phyloP scores from a whole-genome alignment of 2,329 filamentous ascomycete species.

The Alternaria triticimaculans region DNA sequence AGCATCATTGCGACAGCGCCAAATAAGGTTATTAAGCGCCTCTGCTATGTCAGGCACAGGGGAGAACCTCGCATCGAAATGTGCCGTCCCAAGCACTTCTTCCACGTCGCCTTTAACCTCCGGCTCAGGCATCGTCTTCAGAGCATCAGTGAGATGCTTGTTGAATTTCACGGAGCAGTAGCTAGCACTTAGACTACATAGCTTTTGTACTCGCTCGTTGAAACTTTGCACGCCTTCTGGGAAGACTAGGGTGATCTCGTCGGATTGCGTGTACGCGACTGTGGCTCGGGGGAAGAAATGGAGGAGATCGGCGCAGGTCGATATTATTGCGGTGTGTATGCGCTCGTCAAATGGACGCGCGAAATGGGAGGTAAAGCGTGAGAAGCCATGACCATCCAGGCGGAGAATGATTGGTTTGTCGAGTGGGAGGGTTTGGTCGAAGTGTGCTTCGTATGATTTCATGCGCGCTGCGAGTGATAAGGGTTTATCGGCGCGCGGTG shows the following conservation, averaged over 20 bases:
- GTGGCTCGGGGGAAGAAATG: conserved; percentile 37
- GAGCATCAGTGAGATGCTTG: conserved; percentile 20
- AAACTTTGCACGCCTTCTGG: conserved; percentile 35
- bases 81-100: conserved; percentile 24
- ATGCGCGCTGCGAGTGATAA: conserved; percentile 37
- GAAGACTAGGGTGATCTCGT: conserved; percentile 44
- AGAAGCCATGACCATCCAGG: conserved; percentile 42
- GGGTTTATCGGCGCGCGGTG: not conserved
- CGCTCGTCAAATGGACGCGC: conserved; percentile 39
- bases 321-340: conserved; percentile 40
- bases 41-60: conserved; percentile 33
- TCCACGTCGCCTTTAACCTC: conserved; percentile 22
- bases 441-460: conserved; percentile 40
- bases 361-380: conserved; percentile 38
- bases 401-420: conserved; percentile 32
- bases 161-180: conserved; percentile 40
- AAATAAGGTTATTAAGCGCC: conserved; percentile 39
- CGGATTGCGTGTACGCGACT: conserved; percentile 43
- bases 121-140: conserved; percentile 26
- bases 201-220: conserved; percentile 40
- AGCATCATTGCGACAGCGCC: conserved; percentile 42
- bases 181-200: conserved; percentile 35
- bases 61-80: conserved; percentile 42
- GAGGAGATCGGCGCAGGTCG: conserved; percentile 34
- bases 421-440: conserved; percentile 30